These are phyloP conservation scores for Purpureocillium lavendulum DNA, from an alignment of 2,329 filamentous ascomycete genomes.

Conservation along the genomic window DNA sequence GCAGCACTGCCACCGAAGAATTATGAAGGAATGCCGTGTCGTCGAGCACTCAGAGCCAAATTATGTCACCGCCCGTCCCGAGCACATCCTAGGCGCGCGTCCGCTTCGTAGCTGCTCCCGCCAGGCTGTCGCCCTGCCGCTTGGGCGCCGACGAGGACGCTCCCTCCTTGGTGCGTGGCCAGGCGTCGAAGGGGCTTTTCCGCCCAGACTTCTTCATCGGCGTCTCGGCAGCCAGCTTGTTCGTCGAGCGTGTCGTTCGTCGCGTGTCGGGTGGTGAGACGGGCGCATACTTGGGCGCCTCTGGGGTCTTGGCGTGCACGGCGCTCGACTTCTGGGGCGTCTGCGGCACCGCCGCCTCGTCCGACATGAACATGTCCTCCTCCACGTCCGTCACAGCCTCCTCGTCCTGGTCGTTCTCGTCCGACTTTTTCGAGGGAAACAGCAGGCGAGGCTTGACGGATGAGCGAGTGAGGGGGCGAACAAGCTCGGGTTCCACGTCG, in stretches of 20 bases:
- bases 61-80: neutral
- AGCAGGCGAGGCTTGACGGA: conserved; percentile 64
- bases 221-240: conserved; percentile 36
- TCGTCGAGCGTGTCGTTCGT: conserved; percentile 48
- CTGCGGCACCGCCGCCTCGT: conserved; percentile 15
- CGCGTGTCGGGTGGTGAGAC: conserved; percentile 55
- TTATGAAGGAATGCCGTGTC: neutral
- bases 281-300: conserved; percentile 46
- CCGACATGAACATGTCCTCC: conserved; percentile 32
- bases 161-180: conserved; percentile 60
- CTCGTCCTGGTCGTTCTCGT: conserved; percentile 42
- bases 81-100: conserved; percentile 18
- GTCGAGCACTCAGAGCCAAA: neutral
- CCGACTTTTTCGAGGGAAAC: conserved; percentile 48
- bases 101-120: conserved; percentile 23
- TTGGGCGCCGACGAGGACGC: conserved; percentile 34
- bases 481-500: conserved; percentile 24
- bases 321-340: conserved; percentile 28
- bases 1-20: neutral
- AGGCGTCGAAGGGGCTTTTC: conserved; percentile 57
- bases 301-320: conserved; percentile 35
- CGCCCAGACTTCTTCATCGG: conserved; percentile 30
- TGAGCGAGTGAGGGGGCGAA: conserved; percentile 53
- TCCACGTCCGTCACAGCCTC: conserved; percentile 54
- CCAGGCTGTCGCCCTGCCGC: conserved; percentile 26